Evolutionary conservation across 208 protist genomes (phyloP).

Genomic region (Tetramitus jugosus): DNA sequence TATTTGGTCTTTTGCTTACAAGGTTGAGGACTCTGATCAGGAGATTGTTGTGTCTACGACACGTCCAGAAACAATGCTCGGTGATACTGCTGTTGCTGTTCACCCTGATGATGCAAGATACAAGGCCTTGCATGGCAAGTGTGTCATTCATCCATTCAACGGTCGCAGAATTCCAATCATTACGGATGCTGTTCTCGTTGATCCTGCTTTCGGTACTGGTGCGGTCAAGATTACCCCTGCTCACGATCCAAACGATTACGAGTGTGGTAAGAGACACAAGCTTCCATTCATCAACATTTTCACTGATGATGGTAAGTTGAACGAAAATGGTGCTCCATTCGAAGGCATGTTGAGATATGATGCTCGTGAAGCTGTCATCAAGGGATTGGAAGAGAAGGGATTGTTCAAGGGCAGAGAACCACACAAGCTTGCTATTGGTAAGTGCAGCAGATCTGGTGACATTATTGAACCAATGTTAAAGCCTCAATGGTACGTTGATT

Average conservation of each 20-base stretch:
- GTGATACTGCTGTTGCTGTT: conserved; percentile 93
- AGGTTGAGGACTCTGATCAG: conserved; percentile 62
- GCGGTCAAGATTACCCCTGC: conserved; percentile 96
- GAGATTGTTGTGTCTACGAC: conserved; percentile 94
- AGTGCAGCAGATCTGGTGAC: conserved; percentile 93
- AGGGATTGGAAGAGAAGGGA: conserved; percentile 73
- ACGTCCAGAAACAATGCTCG: conserved; percentile 98
- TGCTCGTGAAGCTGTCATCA: conserved; percentile 73
- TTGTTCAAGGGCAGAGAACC: conserved; percentile 73
- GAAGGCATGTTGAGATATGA: conserved; percentile 93
- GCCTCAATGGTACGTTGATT: conserved; percentile 99
- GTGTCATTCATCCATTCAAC: conserved; percentile 88
- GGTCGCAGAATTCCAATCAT: conserved; percentile 91
- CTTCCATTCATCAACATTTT: conserved; percentile 89
- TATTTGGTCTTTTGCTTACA: conserved; percentile 88
- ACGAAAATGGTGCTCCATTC: conserved; percentile 70
- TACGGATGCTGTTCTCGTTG: conserved; percentile 85
- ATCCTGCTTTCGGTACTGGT: conserved; percentile 96
- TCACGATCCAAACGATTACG: conserved; percentile 99
- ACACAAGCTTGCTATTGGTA: conserved; percentile 86
- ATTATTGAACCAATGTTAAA: conserved; percentile 97
- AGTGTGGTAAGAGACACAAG: conserved; percentile 87
- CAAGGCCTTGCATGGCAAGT: conserved; percentile 87
- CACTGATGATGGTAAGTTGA: conserved; percentile 85
- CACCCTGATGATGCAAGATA: conserved; percentile 96